These are phyloP conservation scores for Willaertia magna DNA, from an alignment of 208 protist species.

Conservation along the genomic window DNA sequence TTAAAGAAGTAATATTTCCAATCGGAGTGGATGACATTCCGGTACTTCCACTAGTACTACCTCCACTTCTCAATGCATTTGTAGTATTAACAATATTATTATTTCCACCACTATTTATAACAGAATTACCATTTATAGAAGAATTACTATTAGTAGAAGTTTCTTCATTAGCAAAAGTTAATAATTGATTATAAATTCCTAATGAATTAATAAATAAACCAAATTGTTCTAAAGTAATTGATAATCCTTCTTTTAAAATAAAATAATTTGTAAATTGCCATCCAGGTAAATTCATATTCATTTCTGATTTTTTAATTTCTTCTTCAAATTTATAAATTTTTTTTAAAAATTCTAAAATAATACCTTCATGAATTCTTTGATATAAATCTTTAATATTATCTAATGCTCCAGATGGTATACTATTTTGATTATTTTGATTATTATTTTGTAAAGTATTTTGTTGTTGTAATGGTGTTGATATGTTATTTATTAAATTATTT, in stretches of 20 bases:
- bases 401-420: background rate
- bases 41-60: no score
- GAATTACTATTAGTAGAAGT: no score
- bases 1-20: no score
- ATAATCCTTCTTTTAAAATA: background rate
- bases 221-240: background rate
- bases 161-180: background rate
- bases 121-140: no score
- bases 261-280: constrained; percentile 8
- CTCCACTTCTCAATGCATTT: no score
- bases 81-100: no score
- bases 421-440: background rate
- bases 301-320: background rate
- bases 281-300: background rate
- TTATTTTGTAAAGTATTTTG: background rate
- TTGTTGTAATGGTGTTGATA: background rate
- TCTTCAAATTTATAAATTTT: background rate
- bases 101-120: no score
- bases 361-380: background rate
- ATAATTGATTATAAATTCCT: background rate
- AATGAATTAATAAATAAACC: background rate
- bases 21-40: no score
- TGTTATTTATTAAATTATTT: background rate
- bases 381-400: background rate
- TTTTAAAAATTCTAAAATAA: background rate